Conservation (phyloP, 225 moss, liverwort and hornwort genomes). For the Ulota crispa region DNA sequence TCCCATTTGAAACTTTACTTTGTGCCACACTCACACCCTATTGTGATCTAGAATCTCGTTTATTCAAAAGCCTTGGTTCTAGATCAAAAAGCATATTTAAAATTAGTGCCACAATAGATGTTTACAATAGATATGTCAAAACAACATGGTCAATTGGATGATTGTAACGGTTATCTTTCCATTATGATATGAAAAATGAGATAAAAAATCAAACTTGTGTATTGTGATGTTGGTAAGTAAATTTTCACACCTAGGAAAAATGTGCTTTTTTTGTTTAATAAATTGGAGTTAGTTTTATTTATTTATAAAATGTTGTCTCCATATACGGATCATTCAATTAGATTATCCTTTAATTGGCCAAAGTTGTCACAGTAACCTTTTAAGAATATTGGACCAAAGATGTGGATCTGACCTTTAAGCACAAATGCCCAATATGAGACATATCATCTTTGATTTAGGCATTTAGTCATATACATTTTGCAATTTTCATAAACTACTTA, state of each 20-base stretch:
- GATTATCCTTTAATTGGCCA: background rate
- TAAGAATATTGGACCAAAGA: too few relatives aligned
- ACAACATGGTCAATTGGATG: accelerated
- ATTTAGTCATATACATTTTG: too few relatives aligned
- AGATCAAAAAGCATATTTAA: too few relatives aligned
- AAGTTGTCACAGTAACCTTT: background rate
- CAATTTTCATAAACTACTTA: background rate
- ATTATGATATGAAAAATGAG: background rate
- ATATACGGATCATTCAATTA: too few relatives aligned
- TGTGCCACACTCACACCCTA: background rate
- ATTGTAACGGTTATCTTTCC: background rate
- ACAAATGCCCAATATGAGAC: background rate
- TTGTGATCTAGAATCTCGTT: background rate
- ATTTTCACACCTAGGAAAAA: background rate
- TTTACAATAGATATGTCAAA: background rate
- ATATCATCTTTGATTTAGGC: background rate
- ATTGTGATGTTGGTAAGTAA: background rate
- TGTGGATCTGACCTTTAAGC: background rate
- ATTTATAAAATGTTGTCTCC: background rate
- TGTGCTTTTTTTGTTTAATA: background rate
- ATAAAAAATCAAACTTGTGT: background rate
- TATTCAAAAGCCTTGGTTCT: background rate
- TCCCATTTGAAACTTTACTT: background rate
- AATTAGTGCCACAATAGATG: background rate
- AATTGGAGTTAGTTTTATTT: accelerated